Percentiles rank a stretch among this genome's conserved stretches.
Conservation (phyloP, 768 basidiomycete genomes). For the Inosperma sp. region DNA sequence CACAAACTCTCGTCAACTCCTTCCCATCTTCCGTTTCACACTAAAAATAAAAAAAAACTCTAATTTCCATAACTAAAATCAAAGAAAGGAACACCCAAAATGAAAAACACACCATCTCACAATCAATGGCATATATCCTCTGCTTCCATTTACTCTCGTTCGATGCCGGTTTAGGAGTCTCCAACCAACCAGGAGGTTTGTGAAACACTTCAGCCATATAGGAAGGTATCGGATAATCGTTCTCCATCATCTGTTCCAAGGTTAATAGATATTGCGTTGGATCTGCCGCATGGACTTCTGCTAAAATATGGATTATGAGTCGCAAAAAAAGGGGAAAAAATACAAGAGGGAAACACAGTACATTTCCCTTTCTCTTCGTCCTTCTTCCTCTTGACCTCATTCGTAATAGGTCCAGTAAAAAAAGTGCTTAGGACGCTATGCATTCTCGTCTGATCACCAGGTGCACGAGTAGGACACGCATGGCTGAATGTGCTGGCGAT, state of each 20-base stretch:
- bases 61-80: neutral
- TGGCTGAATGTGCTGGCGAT: slow-evolving; percentile 82
- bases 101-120: slow-evolving; percentile 79
- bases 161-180: slow-evolving; percentile 53
- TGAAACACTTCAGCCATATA: slow-evolving; percentile 74
- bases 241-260: slow-evolving; percentile 86
- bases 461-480: slow-evolving; percentile 89
- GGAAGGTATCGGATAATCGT: slow-evolving; percentile 86
- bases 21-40: slow-evolving; percentile 88
- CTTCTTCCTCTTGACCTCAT: slow-evolving; percentile 74
- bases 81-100: neutral
- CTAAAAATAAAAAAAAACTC: slow-evolving; percentile 35
- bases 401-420: slow-evolving; percentile 74
- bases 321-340: neutral
- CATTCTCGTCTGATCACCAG: slow-evolving; percentile 82
- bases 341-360: slow-evolving; percentile 21
- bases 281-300: slow-evolving; percentile 57
- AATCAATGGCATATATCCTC: slow-evolving; percentile 82
- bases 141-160: slow-evolving; percentile 35
- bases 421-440: slow-evolving; percentile 81
- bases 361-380: slow-evolving; percentile 36
- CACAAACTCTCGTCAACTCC: slow-evolving; percentile 78
- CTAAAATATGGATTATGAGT: slow-evolving; percentile 29
- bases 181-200: slow-evolving; percentile 70
- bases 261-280: slow-evolving; percentile 71